Evolutionary conservation across 345 rosid species (phyloP).

Genomic region (Gossypium ekmanianum): DNA sequence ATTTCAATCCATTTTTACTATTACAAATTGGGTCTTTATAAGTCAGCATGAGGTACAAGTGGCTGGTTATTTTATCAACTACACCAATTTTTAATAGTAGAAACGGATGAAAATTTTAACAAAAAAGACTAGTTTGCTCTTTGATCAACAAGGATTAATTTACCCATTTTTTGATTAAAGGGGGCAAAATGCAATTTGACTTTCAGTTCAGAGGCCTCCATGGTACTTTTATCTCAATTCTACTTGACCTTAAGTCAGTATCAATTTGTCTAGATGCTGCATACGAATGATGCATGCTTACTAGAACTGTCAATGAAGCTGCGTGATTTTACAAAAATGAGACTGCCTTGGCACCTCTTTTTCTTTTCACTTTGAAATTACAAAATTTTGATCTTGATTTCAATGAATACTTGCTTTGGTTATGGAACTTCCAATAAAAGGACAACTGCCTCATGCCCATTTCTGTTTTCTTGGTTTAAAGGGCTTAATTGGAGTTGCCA

Average conservation of each 20-base stretch:
- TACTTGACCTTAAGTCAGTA: not conserved
- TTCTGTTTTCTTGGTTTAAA: not conserved
- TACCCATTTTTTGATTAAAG: not conserved
- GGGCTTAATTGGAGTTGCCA: not conserved
- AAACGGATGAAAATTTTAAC: too few relatives aligned
- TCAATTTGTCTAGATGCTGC: not conserved
- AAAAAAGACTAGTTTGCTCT: too few relatives aligned
- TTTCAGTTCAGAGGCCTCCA: too few relatives aligned
- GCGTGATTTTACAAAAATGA: not conserved
- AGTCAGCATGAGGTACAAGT: too few relatives aligned
- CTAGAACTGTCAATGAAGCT: not conserved
- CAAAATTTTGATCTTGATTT: not conserved
- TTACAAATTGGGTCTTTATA: too few relatives aligned
- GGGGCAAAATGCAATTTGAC: too few relatives aligned
- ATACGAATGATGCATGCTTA: not conserved
- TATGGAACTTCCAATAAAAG: not conserved
- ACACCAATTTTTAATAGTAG: too few relatives aligned
- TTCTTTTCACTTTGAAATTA: too few relatives aligned
- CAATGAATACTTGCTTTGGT: not conserved
- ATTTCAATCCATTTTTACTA: too few relatives aligned
- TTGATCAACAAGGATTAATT: not conserved
- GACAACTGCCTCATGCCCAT: not conserved
- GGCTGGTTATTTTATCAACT: too few relatives aligned
- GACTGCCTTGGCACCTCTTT: too few relatives aligned
- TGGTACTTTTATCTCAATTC: too few relatives aligned